These are phyloP conservation scores for Coprinellus aureogranulatus DNA, from an alignment of 768 basidiomycete genomes.

Conservation along the genomic window DNA sequence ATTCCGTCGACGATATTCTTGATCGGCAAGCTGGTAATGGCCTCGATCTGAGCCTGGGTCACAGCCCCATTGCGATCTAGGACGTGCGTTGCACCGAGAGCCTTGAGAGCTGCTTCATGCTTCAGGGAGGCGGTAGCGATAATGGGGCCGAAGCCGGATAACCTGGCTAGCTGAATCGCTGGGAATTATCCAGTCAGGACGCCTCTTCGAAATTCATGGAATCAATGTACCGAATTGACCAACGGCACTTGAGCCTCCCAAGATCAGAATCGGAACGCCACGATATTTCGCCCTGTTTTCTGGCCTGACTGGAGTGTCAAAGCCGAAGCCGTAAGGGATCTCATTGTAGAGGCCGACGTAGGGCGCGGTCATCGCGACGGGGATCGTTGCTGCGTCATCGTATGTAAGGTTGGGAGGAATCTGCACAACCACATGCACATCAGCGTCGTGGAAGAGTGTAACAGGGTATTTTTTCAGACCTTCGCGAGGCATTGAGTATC, in stretches of 20 bases:
- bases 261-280: slow-evolving; percentile 27
- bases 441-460: too few species aligned
- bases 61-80: slow-evolving; percentile 25
- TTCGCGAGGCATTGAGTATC: slow-evolving; percentile 36
- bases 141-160: slow-evolving; percentile 40
- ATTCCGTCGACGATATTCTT: slow-evolving; percentile 25
- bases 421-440: slow-evolving; percentile 38
- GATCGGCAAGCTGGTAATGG: slow-evolving; percentile 19
- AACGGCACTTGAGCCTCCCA: slow-evolving; percentile 29
- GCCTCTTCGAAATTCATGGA: background rate
- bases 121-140: slow-evolving; percentile 35
- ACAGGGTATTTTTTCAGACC: slow-evolving; percentile 33
- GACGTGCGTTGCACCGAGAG: slow-evolving; percentile 42
- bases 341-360: slow-evolving; percentile 32
- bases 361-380: slow-evolving; percentile 37
- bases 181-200: background rate
- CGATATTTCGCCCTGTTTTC: slow-evolving; percentile 25
- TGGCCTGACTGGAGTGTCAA: slow-evolving; percentile 23
- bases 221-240: slow-evolving; percentile 23
- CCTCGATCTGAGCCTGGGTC: slow-evolving; percentile 21
- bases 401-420: slow-evolving; percentile 36
- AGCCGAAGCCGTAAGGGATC: slow-evolving; percentile 20
- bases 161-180: slow-evolving; percentile 37
- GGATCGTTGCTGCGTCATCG: slow-evolving; percentile 42
- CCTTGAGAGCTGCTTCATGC: slow-evolving; percentile 30